Evolutionary conservation across 2,329 filamentous ascomycete species (phyloP).

Genomic region (Fusarium metavorans): DNA sequence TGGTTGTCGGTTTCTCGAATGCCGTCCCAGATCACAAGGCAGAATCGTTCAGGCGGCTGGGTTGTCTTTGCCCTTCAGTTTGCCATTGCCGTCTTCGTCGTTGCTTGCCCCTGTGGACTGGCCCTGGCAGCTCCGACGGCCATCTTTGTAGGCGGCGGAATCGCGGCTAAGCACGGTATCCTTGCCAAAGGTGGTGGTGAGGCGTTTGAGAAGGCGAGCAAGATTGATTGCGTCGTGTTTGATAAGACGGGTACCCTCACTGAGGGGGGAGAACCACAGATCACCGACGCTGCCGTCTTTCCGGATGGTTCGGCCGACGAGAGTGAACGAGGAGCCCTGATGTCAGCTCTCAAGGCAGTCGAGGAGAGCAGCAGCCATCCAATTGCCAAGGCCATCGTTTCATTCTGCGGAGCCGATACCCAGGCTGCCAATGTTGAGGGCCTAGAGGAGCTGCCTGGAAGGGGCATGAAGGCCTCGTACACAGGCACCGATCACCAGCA

Average conservation of each 20-base stretch:
- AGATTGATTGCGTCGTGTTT: slow-evolving; percentile 83
- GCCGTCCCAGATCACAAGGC: slow-evolving; percentile 68
- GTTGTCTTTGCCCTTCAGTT: slow-evolving; percentile 82
- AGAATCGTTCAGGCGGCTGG: slow-evolving; percentile 72
- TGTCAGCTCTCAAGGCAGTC: slow-evolving; percentile 69
- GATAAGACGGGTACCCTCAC: slow-evolving; percentile 92
- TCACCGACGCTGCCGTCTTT: slow-evolving; percentile 67
- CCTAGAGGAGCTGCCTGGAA: slow-evolving; percentile 77
- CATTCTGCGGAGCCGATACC: slow-evolving; percentile 64
- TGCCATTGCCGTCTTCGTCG: slow-evolving; percentile 87
- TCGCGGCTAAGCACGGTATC: slow-evolving; percentile 84
- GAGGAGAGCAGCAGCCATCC: slow-evolving; percentile 82
- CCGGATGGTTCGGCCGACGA: slow-evolving; percentile 42
- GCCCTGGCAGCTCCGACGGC: slow-evolving; percentile 89
- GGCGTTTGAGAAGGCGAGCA: slow-evolving; percentile 86
- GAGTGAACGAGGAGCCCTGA: slow-evolving; percentile 48
- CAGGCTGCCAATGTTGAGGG: slow-evolving; percentile 51
- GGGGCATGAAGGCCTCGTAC: slow-evolving; percentile 71
- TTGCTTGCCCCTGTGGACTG: slow-evolving; percentile 87
- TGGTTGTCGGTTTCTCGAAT: slow-evolving; percentile 71
- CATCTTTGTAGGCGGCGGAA: slow-evolving; percentile 83
- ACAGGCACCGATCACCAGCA: slow-evolving; percentile 32
- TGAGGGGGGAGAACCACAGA: slow-evolving; percentile 75
- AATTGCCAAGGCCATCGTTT: slow-evolving; percentile 76
- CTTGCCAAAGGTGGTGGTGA: slow-evolving; percentile 87